Base-by-base conservation (phyloP, 78 protist genomes). In the Emiliania huxleyi region DNA sequence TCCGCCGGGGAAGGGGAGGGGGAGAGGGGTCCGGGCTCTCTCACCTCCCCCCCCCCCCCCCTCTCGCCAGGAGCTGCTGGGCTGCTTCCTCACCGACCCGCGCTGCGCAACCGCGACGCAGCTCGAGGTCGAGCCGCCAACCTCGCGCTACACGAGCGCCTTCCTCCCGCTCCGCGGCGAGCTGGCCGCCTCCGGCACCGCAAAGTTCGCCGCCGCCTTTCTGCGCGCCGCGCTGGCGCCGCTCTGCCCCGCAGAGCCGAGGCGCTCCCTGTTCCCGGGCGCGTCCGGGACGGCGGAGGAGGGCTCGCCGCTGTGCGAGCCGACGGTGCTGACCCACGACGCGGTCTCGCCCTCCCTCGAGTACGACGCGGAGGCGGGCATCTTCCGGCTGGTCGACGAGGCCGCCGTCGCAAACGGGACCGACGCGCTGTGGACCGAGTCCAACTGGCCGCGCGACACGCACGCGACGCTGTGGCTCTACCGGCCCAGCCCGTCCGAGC, bases 141-240 rank as follows among this genome's bases (percentile, higher is more conserved):
- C n/a, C n/a, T n/a, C n/a, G n/a, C 81, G 22, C 37, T 71, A 71
- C 81, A 35, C 81, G 81, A 40, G 81, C 81, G 81, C n/a, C 44
- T 71, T n/a, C 81, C 3, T 71, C 1, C n/a, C 81, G 81, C n/a
- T 8, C 2, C 43, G 18, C 19, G 81, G 81, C 37, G 5, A 5
- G 18, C 40, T 18, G 18, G n/a, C 29, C 0, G 43, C 4, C 42
- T 35, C 43, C 81, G 81, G 18, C 42, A 35, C 81, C 19, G 37
- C 43, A 19, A 35, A 40, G 1, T 35, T 29, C 42, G 11, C 81
- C 42, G 5, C 43, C 81, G 42, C 43, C 44, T 29, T 71, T 8
- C 43, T 71, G 3, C n/a, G 22, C 40, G 21, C 15, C 18, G 40
- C 3, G 1, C 21, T 71, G 81, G 1, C 37, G 22, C 5, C 43